Evolutionary conservation across 2,329 filamentous ascomycete species (phyloP).

Genomic region (Scedosporium dehoogii): DNA sequence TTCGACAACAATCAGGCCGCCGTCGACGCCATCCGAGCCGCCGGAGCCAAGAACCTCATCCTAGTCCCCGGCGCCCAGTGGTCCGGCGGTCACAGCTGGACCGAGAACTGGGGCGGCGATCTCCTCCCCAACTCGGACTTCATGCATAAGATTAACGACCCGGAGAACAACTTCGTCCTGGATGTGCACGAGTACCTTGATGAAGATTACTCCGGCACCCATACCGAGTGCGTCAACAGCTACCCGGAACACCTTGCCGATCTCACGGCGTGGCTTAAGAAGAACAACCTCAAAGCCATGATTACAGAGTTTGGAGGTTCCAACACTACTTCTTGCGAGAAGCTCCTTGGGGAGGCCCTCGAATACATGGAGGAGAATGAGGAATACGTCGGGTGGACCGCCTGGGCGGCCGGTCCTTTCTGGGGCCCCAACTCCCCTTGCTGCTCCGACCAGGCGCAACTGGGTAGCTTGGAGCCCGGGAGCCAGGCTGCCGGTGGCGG

Average conservation of each 20-base stretch:
- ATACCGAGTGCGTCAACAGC: slow-evolving; percentile 32
- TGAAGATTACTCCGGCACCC: slow-evolving; percentile 40
- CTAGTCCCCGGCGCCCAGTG: slow-evolving; percentile 46
- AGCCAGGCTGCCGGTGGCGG: slow-evolving; percentile 31
- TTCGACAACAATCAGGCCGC: slow-evolving; percentile 54
- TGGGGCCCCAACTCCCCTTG: slow-evolving; percentile 14
- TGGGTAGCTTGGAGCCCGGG: slow-evolving; percentile 35
- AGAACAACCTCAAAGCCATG: slow-evolving; percentile 43
- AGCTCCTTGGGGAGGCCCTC: slow-evolving; percentile 1
- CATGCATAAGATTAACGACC: slow-evolving; percentile 28
- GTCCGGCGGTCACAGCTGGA: slow-evolving; percentile 38
- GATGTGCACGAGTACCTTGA: slow-evolving; percentile 56
- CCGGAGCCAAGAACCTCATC: slow-evolving; percentile 43
- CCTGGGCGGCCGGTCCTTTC: slow-evolving; percentile 5
- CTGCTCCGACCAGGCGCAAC: slow-evolving; percentile 27
- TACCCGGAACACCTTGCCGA: slow-evolving; percentile 34
- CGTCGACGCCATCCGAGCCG: slow-evolving; percentile 49
- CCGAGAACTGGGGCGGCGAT: slow-evolving; percentile 13
- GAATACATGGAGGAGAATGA: slow-evolving; percentile 5
- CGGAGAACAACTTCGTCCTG: slow-evolving; percentile 40
- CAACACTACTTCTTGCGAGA: slow-evolving; percentile 3
- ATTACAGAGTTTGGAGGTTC: slow-evolving; percentile 46
- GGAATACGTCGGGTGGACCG: slow-evolving; percentile 4
- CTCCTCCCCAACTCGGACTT: slow-evolving; percentile 3
- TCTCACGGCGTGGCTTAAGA: slow-evolving; percentile 45